Evolutionary conservation across 805 yeast species (phyloP), one percentile per base, ranked within the genome.

Genomic region (Barnettozyma sucrosica): DNA sequence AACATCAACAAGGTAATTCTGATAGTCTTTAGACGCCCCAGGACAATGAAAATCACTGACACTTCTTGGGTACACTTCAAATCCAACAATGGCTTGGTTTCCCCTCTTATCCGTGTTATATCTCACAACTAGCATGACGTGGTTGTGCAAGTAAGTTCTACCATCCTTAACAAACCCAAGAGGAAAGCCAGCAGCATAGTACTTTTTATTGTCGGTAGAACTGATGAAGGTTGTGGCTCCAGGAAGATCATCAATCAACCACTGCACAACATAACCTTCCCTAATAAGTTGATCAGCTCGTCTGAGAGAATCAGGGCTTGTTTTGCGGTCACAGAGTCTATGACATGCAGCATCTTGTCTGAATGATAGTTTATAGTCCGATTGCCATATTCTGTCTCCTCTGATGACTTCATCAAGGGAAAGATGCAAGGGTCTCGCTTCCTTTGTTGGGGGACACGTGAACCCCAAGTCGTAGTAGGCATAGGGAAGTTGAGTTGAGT

Each of bases 21-120:
- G 69, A 61, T 71, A 83, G 56, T 76, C 67, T 53, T 76, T 81
- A 8, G 82, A 71, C 4, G 85, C 81, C 11, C 89, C 90, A 2
- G 95, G 95, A 63, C 96, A 89, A 44, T 73, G 62, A 65, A 75
- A 63, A 74, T 80, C 68, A 38, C 75, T 68, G 11, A 85, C 90
- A 46, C 93, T 84, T 61, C 80, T 83, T 10, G 96, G 96, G 61
- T 89, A 89, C 13, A 88, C 86, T 66, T 89, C 97, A 56, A 89
- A 85, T 0, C 96, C 97, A 18, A 89, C 95, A 55, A 89, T 86
- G 3, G 86, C 72, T 53, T 74, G 70, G 43, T 67, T 64, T 16
- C 66, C 65, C 28, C 70, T 66, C 59, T 70, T 64, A 50, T 75
- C 70, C 43, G 68, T 67, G 55, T 87, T 84, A 66, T 80, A 85